These are phyloP conservation scores for Cyamopsis tetragonoloba DNA, from an alignment of 306 rosid genomes.

Conservation along the genomic window DNA sequence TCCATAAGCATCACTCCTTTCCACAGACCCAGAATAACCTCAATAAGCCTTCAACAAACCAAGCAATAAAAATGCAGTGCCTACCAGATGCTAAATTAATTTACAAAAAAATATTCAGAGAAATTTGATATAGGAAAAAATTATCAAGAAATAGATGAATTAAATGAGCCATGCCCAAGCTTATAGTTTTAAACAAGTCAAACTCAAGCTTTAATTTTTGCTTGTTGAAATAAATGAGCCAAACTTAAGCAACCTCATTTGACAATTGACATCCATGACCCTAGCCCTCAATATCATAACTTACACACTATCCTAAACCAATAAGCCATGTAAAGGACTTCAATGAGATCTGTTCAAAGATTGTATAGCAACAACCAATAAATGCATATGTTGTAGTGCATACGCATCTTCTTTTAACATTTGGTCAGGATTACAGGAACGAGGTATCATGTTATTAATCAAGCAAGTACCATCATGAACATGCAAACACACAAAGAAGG, in stretches of 20 bases:
- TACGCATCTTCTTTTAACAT: not conserved
- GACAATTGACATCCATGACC: not conserved
- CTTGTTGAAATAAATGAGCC: too few species aligned
- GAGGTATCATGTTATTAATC: not conserved
- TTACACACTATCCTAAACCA: conserved; percentile 9
- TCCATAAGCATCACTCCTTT: not conserved
- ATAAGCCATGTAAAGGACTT: not conserved
- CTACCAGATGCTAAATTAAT: too few species aligned
- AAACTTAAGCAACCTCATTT: too few species aligned
- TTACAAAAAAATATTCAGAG: too few species aligned
- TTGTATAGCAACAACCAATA: not conserved
- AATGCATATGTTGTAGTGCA: not conserved
- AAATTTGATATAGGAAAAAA: too few species aligned
- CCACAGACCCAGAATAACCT: not conserved
- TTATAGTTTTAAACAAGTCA: too few species aligned
- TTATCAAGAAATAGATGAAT: too few species aligned
- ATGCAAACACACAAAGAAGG: not conserved
- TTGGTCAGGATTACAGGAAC: not conserved
- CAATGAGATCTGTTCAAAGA: not conserved
- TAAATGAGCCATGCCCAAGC: too few species aligned
- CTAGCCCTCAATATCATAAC: not conserved
- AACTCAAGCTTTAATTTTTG: too few species aligned
- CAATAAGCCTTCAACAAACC: not conserved
- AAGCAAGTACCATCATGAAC: conserved; percentile 12
- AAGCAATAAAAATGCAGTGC: too few species aligned